Evolutionary conservation across 495 filamentous ascomycete genomes (phyloP).

Genomic region (Penicillium silybi): DNA sequence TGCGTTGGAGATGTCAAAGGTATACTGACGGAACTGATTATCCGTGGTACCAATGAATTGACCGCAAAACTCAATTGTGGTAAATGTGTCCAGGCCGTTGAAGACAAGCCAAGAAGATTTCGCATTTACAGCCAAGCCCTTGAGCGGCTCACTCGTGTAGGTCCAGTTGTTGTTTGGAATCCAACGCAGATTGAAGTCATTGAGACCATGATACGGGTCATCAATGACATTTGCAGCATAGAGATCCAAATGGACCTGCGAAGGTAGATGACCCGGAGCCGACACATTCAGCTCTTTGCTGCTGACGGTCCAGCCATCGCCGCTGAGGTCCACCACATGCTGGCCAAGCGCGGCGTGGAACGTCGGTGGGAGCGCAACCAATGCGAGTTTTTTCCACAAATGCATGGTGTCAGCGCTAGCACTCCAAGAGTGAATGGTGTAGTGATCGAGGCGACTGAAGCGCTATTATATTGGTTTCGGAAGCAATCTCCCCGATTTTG

Average conservation of each 20-base stretch:
- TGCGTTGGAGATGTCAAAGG: constrained; percentile 58
- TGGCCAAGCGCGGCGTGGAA: constrained; percentile 21
- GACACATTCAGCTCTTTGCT: constrained; percentile 49
- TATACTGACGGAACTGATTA: constrained; percentile 70
- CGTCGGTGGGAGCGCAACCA: constrained; percentile 13
- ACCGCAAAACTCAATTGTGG: constrained; percentile 58
- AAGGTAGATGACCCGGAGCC: constrained; percentile 58
- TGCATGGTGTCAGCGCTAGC: constrained; percentile 13
- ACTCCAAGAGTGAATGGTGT: neutral
- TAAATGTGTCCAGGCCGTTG: constrained; percentile 64
- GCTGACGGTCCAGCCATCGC: constrained; percentile 52
- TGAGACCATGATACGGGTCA: constrained; percentile 48
- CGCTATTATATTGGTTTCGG: neutral
- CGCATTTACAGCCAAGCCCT: constrained; percentile 30
- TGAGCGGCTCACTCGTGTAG: constrained; percentile 52
- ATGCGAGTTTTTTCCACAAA: constrained; percentile 11
- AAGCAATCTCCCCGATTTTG: constrained; percentile 1
- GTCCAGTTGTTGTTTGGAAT: constrained; percentile 59
- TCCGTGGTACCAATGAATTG: constrained; percentile 58
- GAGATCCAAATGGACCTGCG: constrained; percentile 61
- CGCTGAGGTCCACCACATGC: constrained; percentile 49
- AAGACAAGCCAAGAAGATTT: constrained; percentile 54
- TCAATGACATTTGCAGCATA: constrained; percentile 49
- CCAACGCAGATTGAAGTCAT: constrained; percentile 63
- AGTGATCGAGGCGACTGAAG: neutral